phyloP scores from a whole-genome alignment of 148 eudicot genomes.

The Rhododendron williamsianum region DNA sequence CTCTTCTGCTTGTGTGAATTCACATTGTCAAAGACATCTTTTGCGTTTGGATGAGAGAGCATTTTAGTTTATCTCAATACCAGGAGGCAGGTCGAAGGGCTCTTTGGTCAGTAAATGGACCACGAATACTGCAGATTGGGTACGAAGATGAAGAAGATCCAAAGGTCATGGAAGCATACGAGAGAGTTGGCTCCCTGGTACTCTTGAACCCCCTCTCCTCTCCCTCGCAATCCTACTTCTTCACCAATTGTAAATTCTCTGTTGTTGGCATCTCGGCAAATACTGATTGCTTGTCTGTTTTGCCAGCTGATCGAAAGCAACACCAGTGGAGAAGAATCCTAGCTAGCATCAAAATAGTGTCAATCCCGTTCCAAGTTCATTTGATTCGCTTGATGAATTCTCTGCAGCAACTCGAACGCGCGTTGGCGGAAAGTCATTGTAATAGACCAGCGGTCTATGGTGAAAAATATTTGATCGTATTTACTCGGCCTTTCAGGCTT shows the following conservation, averaged over 20 bases:
- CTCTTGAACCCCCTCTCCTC: neutral
- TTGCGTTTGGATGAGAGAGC: neutral
- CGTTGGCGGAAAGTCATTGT: neutral
- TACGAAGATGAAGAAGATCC: conserved; percentile 91
- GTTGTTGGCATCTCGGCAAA: neutral
- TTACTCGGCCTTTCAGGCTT: neutral
- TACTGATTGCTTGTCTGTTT: conserved; percentile 16
- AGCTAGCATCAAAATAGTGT: conserved; percentile 15
- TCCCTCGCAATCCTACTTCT: neutral
- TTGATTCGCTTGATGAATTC: neutral
- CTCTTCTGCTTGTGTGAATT: neutral
- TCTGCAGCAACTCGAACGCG: neutral
- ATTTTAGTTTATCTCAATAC: conserved; percentile 7
- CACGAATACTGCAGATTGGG: conserved; percentile 83
- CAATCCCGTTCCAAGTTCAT: neutral
- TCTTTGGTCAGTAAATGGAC: conserved; percentile 95
- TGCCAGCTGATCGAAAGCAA: conserved; percentile 64
- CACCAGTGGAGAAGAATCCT: conserved; percentile 29
- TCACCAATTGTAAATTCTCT: neutral
- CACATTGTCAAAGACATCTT: neutral
- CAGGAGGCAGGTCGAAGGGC: conserved; percentile 96
- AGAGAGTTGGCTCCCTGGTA: conserved; percentile 93
- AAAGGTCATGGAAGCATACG: conserved; percentile 90
- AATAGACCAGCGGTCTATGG: neutral
- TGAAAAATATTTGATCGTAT: neutral